Evolutionary conservation across 75 land plant species (phyloP), one percentile per base, ranked within the genome.

Genomic region (Pseudotsuga menziesii): DNA sequence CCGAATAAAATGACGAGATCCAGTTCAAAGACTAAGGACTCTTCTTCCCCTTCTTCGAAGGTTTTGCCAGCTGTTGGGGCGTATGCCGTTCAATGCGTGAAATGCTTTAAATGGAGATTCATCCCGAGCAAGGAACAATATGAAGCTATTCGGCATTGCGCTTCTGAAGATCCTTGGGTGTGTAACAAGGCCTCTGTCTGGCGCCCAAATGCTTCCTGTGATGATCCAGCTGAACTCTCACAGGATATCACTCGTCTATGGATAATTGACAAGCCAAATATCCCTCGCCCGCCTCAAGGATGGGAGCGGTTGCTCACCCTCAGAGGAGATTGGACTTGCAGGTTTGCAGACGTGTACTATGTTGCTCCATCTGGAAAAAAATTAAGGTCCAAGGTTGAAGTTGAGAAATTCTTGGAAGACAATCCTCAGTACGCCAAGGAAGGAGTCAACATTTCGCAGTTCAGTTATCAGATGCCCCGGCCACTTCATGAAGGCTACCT

Each of bases 81-180:
- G 54, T 48, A 48, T 74, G 87, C 88, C n/a, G 91, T 81, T 0
- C 96, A 93, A 67, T 95, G 95, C 74, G 77, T 56, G 3, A 22
- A 73, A 39, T 95, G 98, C 78, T 77, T 80, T 41, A 93, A 95
- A 77, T 95, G 96, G 98, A 87, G 96, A 78, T 16, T 84, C n/a
- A 82, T 95, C 26, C 84, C 87, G 13, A 80, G 85, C 17, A 77
- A 86, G 80, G 92, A 89, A 81, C 85, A 85, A 57, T 95, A 84
- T 44, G 96, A 95, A 73, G 85, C 83, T 1, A 88, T 95, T 56
- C 76, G 98, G 75, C 80, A 88, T 27, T 74, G 59, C 41, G 76
- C 87, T 35, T 77, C 58, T 52, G 85, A 85, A 64, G 73, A 87
- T 0, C 98, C 98, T 3, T 95, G 85, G 74, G 57, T 77, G 57